Percentiles rank a stretch among this genome's conserved stretches.
Evolutionary conservation across 2,329 filamentous ascomycete genomes (phyloP).

Genomic region (Aschersonia sp.): DNA sequence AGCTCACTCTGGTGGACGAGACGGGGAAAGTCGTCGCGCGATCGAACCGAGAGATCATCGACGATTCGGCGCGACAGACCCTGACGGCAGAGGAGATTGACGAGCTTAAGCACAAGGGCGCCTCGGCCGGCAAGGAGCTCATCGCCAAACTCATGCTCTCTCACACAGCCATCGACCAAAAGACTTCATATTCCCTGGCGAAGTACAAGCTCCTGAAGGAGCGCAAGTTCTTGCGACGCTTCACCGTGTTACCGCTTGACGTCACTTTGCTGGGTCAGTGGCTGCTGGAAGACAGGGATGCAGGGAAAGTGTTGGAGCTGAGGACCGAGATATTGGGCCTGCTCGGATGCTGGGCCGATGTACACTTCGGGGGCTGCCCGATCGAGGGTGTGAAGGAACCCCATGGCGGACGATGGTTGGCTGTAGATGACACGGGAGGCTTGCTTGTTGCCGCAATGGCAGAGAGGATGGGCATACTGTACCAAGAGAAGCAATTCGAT

Average conservation of each 20-base stretch:
- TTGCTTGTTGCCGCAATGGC: conserved; percentile 72
- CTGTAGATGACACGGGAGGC: conserved; percentile 78
- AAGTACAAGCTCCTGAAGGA: conserved; percentile 95
- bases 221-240: conserved; percentile 82
- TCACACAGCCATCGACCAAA: conserved; percentile 81
- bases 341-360: conserved; percentile 78
- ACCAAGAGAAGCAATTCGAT: conserved; percentile 23
- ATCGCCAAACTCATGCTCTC: conserved; percentile 87
- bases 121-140: conserved; percentile 71
- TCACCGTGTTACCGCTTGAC: conserved; percentile 74
- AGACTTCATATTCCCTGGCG: conserved; percentile 82
- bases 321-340: conserved; percentile 72
- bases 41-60: conserved; percentile 44
- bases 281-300: conserved; percentile 67
- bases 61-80: conserved; percentile 55
- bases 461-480: conserved; percentile 75
- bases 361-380: conserved; percentile 44
- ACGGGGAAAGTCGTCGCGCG: conserved; percentile 32
- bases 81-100: conserved; percentile 66
- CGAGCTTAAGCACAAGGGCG: conserved; percentile 57
- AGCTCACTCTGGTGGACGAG: conserved; percentile 28
- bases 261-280: conserved; percentile 62
- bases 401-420: conserved; percentile 50
- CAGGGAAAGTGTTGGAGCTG: conserved; percentile 70
- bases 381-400: conserved; percentile 11